A percentile compares a stretch with the other conserved stretches of the same genome.
Evolutionary conservation across 2,329 filamentous ascomycete genomes (phyloP).

Genomic region (Pseudonectria foliicola): DNA sequence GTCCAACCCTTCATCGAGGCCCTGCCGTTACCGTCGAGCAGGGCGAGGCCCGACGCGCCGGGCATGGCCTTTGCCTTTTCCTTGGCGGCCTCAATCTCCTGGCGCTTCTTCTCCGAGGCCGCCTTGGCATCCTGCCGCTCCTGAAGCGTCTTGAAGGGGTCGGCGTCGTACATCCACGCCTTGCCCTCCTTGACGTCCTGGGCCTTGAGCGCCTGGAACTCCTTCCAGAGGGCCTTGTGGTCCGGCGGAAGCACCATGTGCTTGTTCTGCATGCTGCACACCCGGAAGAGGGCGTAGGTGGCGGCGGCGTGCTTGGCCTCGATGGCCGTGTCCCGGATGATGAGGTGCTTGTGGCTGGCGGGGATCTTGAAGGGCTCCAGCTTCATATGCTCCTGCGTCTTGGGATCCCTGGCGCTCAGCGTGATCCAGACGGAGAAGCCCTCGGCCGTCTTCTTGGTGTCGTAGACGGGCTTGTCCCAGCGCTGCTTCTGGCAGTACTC

Average conservation of each 20-base stretch:
- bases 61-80: conserved; percentile 61
- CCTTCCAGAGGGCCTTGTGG: conserved; percentile 86
- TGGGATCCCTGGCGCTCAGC: conserved; percentile 66
- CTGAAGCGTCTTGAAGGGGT: conserved; percentile 77
- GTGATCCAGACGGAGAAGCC: conserved; percentile 78
- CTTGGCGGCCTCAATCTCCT: conserved; percentile 59
- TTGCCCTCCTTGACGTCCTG: conserved; percentile 69
- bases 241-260: conserved; percentile 90
- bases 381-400: conserved; percentile 69
- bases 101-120: conserved; percentile 70
- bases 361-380: conserved; percentile 81
- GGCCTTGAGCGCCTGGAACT: conserved; percentile 76
- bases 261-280: conserved; percentile 93
- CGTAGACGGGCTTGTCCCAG: conserved; percentile 92
- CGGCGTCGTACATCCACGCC: conserved; percentile 89
- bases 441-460: conserved; percentile 65
- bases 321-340: conserved; percentile 68
- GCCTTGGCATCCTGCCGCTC: conserved; percentile 74
- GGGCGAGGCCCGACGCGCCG: conserved; percentile 47
- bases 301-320: conserved; percentile 93
- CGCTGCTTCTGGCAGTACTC: conserved; percentile 95
- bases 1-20: conserved; percentile 67
- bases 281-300: conserved; percentile 82
- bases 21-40: conserved; percentile 36
- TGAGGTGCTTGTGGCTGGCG: conserved; percentile 65